Percentiles rank a stretch among this genome's conserved stretches.
phyloP scores from a whole-genome alignment of 164 flowering plant species.

The Dillenia suffruticosa region DNA sequence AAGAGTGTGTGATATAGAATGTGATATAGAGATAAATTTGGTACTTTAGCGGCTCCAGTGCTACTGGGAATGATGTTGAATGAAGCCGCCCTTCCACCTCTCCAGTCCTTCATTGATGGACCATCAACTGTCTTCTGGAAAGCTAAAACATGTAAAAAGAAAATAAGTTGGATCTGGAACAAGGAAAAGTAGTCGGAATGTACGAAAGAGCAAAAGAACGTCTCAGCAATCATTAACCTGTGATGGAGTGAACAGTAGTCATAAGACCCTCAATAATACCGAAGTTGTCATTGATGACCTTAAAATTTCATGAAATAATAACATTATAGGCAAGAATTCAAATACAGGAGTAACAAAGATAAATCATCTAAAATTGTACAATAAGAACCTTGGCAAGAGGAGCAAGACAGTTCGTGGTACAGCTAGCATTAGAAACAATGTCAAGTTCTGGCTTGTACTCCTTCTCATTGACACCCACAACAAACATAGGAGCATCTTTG shows the following conservation, averaged over 20 bases:
- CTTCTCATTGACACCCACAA: constrained; percentile 86
- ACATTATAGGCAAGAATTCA: too few relatives aligned
- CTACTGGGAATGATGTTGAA: constrained; percentile 78
- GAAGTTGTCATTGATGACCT: constrained; percentile 64
- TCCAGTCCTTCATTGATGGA: constrained; percentile 79
- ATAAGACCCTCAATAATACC: constrained; percentile 90
- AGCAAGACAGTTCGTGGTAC: constrained; percentile 95
- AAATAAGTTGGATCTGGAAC: background rate
- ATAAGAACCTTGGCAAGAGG: constrained; percentile 72
- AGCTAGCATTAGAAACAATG: constrained; percentile 94
- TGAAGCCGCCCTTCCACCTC: constrained; percentile 79
- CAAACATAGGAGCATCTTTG: constrained; percentile 98
- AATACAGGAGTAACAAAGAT: too few relatives aligned
- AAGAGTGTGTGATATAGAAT: too few relatives aligned
- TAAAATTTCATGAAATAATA: background rate
- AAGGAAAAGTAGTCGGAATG: too few relatives aligned
- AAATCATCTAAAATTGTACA: too few relatives aligned
- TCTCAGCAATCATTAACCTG: constrained; percentile 19
- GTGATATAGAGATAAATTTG: background rate
- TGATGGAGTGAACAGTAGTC: constrained; percentile 81
- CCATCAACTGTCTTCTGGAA: constrained; percentile 85
- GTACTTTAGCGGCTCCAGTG: constrained; percentile 77
- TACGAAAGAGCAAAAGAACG: background rate
- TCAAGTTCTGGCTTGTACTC: constrained; percentile 67
- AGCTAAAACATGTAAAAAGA: constrained; percentile 28